Conservation (phyloP, 2,329 filamentous ascomycete genomes). For the Metarhizium robertsii region DNA sequence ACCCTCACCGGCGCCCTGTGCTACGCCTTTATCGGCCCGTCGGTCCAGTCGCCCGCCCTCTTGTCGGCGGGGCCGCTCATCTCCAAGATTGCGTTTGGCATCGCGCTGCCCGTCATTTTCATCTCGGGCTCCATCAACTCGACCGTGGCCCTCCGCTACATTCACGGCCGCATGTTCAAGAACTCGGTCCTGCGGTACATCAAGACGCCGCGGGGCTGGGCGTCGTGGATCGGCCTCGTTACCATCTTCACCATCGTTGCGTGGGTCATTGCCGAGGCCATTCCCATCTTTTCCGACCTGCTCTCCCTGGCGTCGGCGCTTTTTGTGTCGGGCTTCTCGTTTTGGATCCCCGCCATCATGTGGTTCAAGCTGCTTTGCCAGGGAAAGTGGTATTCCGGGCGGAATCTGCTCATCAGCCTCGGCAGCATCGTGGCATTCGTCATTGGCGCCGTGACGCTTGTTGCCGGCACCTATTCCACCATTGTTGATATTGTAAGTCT, state of each 20-base stretch:
- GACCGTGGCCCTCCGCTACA: slow-evolving; percentile 26
- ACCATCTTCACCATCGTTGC: slow-evolving; percentile 47
- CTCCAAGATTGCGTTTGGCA: slow-evolving; percentile 53
- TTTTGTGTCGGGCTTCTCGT: slow-evolving; percentile 28
- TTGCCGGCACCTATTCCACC: slow-evolving; percentile 19
- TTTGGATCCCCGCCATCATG: slow-evolving; percentile 14
- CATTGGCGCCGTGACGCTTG: slow-evolving; percentile 17
- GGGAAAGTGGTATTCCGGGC: slow-evolving; percentile 14
- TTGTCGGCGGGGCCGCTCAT: slow-evolving; percentile 46
- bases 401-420: slow-evolving; percentile 16
- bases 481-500: slow-evolving; percentile 20
- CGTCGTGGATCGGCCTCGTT: slow-evolving; percentile 48
- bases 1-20: slow-evolving; percentile 52
- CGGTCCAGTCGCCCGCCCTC: slow-evolving; percentile 53
- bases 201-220: slow-evolving; percentile 30
- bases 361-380: slow-evolving; percentile 13
- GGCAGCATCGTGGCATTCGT: slow-evolving; percentile 18
- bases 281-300: slow-evolving; percentile 61
- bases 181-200: slow-evolving; percentile 25
- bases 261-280: slow-evolving; percentile 60
- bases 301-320: slow-evolving; percentile 39
- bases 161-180: slow-evolving; percentile 27
- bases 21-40: slow-evolving; percentile 53
- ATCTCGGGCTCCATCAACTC: slow-evolving; percentile 58
- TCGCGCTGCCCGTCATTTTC: slow-evolving; percentile 58